Base-by-base conservation (phyloP, 2,329 filamentous ascomycete genomes). In the Pezicula rhizophila region DNA sequence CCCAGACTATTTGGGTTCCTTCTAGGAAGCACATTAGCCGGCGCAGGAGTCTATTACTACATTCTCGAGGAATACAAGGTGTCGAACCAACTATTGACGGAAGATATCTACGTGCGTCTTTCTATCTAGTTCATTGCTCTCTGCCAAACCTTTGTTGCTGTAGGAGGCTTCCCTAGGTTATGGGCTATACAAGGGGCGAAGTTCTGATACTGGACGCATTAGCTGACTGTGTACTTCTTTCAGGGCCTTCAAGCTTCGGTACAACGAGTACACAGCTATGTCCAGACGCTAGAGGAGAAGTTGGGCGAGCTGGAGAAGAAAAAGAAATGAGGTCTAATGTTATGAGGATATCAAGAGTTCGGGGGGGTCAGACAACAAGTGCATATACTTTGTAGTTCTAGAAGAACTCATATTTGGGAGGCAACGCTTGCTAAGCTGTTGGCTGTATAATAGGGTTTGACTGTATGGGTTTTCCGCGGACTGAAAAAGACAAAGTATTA, bases 61-160 rank as follows among this genome's bases (percentile, higher is more conserved):
- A 80, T 96, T 57, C 73, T 97, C 60, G 83, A 92, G 66, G 91
- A 97, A 70, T 97, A 96, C 76, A 89, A 90, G 72, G 77, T 90
- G 39, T 88, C 89, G 59, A 97, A 96, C 73, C 88, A 95, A 71
- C 79, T 96, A 64, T 75, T 97, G 70, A 92, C 85, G 52, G 90
- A 96, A 71, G 92, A 97, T 70, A 96, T 97, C 68, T 92, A 92
- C 71, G 92, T 96, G 79, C 70, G 89, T 85, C 59, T 64, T 58
- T 70, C 63, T 46, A 46, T 52, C 47, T 56, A 50, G 44, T 48
- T 52, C 12, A 4, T 31, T 31, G 28, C 39, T 43, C 45, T n/a
- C 28, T 28, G 48, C 33, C 17, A 42, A 17, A 35, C 23, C 41
- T 45, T 31, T 10, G 11, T 40, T 28, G 38, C 40, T 26, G 44